phyloP scores from a whole-genome alignment of 768 basidiomycete species.

The Sporobolomyces roseus region DNA sequence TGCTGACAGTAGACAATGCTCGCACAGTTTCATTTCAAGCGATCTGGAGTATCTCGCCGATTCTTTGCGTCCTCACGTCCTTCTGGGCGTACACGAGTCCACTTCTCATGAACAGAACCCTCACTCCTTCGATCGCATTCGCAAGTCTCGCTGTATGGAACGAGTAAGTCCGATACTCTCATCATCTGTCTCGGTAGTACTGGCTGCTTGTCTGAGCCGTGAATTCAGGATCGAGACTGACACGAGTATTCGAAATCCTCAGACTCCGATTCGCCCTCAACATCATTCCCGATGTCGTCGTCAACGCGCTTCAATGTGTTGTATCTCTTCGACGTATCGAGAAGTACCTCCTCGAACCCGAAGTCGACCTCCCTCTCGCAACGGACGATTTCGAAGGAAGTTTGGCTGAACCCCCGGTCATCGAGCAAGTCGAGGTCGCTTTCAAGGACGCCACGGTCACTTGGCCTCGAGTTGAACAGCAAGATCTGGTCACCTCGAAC shows the following conservation, averaged over 20 bases:
- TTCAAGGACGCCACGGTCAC: conserved; percentile 49
- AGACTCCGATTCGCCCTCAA: conserved; percentile 33
- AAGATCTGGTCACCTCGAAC: conserved; percentile 1
- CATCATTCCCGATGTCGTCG: conserved; percentile 41
- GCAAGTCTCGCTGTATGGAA: conserved; percentile 52
- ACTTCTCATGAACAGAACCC: conserved; percentile 34
- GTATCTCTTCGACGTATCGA: conserved; percentile 48
- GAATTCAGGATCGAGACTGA: neutral
- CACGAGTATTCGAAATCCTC: neutral
- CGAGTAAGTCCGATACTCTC: conserved; percentile 47
- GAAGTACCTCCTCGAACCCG: conserved; percentile 49
- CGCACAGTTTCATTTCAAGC: conserved; percentile 42
- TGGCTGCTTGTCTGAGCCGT: neutral
- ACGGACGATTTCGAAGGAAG: neutral
- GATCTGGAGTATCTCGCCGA: conserved; percentile 44
- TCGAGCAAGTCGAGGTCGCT: conserved; percentile 43
- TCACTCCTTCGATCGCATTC: conserved; percentile 50
- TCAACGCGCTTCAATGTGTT: conserved; percentile 38
- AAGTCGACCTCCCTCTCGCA: conserved; percentile 44
- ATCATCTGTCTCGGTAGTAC: neutral
- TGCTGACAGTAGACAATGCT: no score
- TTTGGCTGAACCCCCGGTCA: neutral
- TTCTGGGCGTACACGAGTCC: conserved; percentile 45
- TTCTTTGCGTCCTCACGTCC: conserved; percentile 47
- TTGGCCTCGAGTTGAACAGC: conserved; percentile 27